A percentile compares a stretch with the other conserved stretches of the same genome.
Conservation (phyloP, 352 stramenopile genomes). For the Phytopythium aichiense region DNA sequence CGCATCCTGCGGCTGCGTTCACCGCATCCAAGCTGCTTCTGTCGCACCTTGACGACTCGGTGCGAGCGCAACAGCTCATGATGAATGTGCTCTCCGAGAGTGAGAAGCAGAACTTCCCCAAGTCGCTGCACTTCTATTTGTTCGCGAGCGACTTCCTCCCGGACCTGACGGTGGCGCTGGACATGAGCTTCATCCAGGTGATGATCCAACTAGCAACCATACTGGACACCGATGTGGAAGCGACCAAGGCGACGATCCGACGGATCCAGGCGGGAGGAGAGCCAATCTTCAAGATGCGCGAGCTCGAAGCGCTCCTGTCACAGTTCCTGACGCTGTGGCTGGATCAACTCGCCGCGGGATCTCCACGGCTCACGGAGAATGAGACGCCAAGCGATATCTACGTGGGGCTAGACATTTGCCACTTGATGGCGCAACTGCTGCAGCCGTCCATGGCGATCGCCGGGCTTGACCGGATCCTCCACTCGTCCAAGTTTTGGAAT, state of each 20-base stretch:
- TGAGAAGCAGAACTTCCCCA: constrained; percentile 14
- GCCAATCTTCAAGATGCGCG: constrained; percentile 24
- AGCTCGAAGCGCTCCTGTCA: constrained; percentile 28
- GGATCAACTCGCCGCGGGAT: constrained; percentile 19
- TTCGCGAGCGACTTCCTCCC: constrained; percentile 20
- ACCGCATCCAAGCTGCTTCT: constrained; percentile 23
- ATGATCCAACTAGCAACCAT: constrained; percentile 24
- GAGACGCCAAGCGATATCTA: constrained; percentile 25
- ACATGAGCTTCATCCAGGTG: constrained; percentile 24
- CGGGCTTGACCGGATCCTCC: constrained; percentile 31
- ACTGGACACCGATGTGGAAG: constrained; percentile 18
- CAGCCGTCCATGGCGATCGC: constrained; percentile 31
- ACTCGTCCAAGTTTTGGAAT: constrained; percentile 23
- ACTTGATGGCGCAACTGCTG: constrained; percentile 38
- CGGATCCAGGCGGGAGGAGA: constrained; percentile 24
- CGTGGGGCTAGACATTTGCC: constrained; percentile 37
- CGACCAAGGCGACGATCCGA: constrained; percentile 20
- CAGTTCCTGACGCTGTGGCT: constrained; percentile 36
- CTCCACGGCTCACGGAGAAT: not conserved
- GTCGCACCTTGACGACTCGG: constrained; percentile 1
- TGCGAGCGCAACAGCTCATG: constrained; percentile 24
- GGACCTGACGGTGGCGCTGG: constrained; percentile 20
- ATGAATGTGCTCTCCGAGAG: constrained; percentile 21
- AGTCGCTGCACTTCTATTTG: constrained; percentile 35
- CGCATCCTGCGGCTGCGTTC: constrained; percentile 21